Percentiles rank a stretch among this genome's conserved stretches.
These are phyloP conservation scores for Myrica gale DNA, from an alignment of 306 rosid genomes.

Conservation along the genomic window DNA sequence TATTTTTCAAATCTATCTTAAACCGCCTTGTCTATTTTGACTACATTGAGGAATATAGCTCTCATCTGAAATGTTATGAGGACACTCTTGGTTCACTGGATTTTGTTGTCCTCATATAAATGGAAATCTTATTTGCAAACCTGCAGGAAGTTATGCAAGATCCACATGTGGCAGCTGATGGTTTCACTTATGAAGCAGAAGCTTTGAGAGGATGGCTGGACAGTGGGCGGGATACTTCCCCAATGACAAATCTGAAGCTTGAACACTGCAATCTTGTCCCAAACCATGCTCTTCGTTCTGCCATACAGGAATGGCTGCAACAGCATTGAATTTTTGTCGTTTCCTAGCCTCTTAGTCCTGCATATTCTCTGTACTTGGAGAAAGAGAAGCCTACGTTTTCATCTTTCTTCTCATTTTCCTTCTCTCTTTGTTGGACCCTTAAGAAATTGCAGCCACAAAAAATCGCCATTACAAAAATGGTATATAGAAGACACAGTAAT, in stretches of 20 bases:
- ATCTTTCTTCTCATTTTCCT: not conserved
- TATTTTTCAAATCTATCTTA: not conserved
- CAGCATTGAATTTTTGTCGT: slow-evolving; percentile 34
- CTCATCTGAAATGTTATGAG: not conserved
- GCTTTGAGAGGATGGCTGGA: slow-evolving; percentile 75
- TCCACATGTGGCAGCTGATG: slow-evolving; percentile 88
- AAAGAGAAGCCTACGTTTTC: not conserved
- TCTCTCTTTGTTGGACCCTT: slow-evolving; percentile 2
- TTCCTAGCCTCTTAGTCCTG: not conserved
- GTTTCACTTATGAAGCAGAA: slow-evolving; percentile 79
- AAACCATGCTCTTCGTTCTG: slow-evolving; percentile 72
- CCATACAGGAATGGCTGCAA: slow-evolving; percentile 86
- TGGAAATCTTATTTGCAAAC: slow-evolving; percentile 16
- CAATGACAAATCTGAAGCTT: slow-evolving; percentile 69
- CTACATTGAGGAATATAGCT: not conserved
- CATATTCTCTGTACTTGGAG: not conserved
- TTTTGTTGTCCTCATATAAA: not conserved
- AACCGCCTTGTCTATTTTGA: no score
- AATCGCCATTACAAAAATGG: not conserved
- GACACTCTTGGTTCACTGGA: not conserved
- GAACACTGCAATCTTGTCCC: slow-evolving; percentile 61
- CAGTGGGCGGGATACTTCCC: slow-evolving; percentile 70
- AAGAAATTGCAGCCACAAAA: not conserved
- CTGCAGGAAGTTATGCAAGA: slow-evolving; percentile 81
- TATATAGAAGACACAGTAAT: no score